These are phyloP conservation scores for Zymoseptoria pseudotritici DNA, from an alignment of 2,329 filamentous ascomycete genomes.

Conservation along the genomic window DNA sequence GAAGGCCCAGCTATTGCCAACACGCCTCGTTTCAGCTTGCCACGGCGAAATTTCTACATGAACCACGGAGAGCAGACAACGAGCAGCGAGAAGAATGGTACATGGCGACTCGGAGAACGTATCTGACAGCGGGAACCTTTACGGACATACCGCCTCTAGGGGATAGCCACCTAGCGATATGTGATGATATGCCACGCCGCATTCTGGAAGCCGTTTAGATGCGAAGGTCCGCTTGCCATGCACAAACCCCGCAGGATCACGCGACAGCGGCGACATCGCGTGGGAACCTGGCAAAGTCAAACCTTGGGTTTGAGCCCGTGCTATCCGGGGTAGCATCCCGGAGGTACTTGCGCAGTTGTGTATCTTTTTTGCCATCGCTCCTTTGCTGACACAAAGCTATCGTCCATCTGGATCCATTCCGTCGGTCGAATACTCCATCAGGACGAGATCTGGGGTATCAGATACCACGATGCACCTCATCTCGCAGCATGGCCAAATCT, in stretches of 20 bases:
- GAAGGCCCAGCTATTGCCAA: no score
- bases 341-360: background rate
- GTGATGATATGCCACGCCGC: no score
- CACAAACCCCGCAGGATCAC: background rate
- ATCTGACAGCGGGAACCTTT: background rate
- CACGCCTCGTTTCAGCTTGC: no score
- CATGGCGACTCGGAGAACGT: background rate
- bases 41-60: no score
- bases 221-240: background rate
- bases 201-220: background rate
- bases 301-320: background rate
- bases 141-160: background rate
- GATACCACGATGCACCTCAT: background rate
- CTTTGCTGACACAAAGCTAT: background rate
- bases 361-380: background rate
- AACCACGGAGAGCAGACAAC: no score
- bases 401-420: background rate
- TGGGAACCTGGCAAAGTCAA: background rate
- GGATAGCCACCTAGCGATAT: no score
- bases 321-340: background rate
- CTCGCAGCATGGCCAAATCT: background rate
- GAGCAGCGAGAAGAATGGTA: no score
- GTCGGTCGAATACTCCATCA: background rate
- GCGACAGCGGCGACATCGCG: background rate
- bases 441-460: background rate